Evolutionary conservation across 2,329 filamentous ascomycete species (phyloP).

Genomic region (Penicillium sp.): DNA sequence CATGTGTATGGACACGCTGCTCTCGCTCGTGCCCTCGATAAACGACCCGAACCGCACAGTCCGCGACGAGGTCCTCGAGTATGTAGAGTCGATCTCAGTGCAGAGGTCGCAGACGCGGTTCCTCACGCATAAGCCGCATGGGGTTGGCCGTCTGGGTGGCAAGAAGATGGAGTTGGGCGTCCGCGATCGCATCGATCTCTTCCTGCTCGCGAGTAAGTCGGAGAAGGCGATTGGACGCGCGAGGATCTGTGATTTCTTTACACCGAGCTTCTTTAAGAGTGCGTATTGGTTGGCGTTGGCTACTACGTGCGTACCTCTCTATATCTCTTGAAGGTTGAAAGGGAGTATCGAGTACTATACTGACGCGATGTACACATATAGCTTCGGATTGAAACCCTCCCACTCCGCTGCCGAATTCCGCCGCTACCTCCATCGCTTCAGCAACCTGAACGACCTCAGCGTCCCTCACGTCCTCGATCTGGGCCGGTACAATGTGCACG

Average conservation of each 20-base stretch:
- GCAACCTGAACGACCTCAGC: slow-evolving; percentile 28
- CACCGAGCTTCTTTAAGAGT: slow-evolving; percentile 29
- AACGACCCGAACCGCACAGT: slow-evolving; percentile 19
- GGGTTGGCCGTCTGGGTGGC: slow-evolving; percentile 12
- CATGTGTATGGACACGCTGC: slow-evolving; percentile 39
- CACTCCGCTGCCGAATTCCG: slow-evolving; percentile 38
- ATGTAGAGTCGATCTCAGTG: neutral
- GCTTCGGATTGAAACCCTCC: slow-evolving; percentile 34
- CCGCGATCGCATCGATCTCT: slow-evolving; percentile 27
- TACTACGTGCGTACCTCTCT: slow-evolving; percentile 25
- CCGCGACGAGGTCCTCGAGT: slow-evolving; percentile 26
- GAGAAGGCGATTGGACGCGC: slow-evolving; percentile 25
- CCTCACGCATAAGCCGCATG: slow-evolving; percentile 14
- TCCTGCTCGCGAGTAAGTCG: slow-evolving; percentile 22
- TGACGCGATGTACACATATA: slow-evolving; percentile 13
- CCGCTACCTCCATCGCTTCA: slow-evolving; percentile 29
- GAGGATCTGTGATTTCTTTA: slow-evolving; percentile 25
- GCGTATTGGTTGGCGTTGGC: slow-evolving; percentile 34
- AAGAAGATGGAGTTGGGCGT: slow-evolving; percentile 20
- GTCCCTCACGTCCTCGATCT: slow-evolving; percentile 25
- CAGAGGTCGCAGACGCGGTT: slow-evolving; percentile 21
- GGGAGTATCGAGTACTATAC: neutral
- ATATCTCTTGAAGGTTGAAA: too few species aligned
- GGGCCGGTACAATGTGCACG: slow-evolving; percentile 31
- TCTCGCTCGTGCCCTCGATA: slow-evolving; percentile 37